Percentiles rank a stretch among this genome's conserved stretches.
phyloP scores from a whole-genome alignment of 139 green algal species.

The Mesotaenium endlicherianum region DNA sequence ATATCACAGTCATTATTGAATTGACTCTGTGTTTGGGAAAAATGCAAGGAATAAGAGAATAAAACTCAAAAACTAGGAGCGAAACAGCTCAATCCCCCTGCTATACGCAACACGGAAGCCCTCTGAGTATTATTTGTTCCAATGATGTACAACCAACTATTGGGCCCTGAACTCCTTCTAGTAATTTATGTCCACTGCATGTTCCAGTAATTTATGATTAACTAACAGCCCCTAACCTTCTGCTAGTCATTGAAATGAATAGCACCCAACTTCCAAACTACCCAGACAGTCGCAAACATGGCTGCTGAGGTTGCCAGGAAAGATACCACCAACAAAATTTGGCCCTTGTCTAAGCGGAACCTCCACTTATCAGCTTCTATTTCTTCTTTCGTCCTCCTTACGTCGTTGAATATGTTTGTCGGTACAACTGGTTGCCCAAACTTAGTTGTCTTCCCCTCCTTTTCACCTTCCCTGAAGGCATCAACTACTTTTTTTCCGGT shows the following conservation, averaged over 20 bases:
- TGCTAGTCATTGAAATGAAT: conserved; percentile 51
- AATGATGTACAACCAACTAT: too few species aligned
- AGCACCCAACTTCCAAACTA: conserved; percentile 48
- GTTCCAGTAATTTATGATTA: too few species aligned
- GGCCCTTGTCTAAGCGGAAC: conserved; percentile 7
- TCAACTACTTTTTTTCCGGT: not conserved
- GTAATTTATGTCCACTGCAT: too few species aligned
- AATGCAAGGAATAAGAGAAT: too few species aligned
- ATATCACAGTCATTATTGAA: too few species aligned
- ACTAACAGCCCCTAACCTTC: too few species aligned
- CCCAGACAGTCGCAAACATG: conserved; percentile 56
- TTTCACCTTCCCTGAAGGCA: not conserved
- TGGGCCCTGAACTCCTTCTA: too few species aligned
- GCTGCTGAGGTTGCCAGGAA: conserved; percentile 50
- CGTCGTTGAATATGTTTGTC: conserved; percentile 30
- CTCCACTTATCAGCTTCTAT: conserved; percentile 42
- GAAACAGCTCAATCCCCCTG: too few species aligned
- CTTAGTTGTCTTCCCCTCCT: conserved; percentile 1
- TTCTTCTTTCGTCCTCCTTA: not conserved
- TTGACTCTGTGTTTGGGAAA: too few species aligned
- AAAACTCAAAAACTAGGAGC: too few species aligned
- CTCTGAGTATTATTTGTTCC: too few species aligned
- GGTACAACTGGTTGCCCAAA: not conserved
- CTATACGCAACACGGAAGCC: too few species aligned
- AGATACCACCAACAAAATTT: conserved; percentile 54